Evolutionary conservation across 306 rosid species (phyloP), one percentile per base, ranked within the genome.

Genomic region (Castanea crenata): DNA sequence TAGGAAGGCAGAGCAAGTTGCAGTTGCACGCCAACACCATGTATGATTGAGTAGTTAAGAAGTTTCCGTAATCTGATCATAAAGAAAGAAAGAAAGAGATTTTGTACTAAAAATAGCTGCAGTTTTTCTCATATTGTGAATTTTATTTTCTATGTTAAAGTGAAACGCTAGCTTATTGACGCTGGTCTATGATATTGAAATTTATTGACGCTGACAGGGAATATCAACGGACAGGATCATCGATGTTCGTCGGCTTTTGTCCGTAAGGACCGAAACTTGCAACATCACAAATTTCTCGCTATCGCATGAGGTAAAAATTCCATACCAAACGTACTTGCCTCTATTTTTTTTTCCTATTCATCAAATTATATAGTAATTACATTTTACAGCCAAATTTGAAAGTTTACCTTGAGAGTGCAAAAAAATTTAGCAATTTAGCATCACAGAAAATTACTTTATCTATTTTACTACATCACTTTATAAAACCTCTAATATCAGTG

Each of bases 201-300:
- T 41, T 41, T 2, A 41, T 41, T 41, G 46, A 41, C 11, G 8
- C 12, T 54, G 79, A 54, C 96, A 96, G 99, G 99, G 98, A 35
- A 96, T 96, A 84, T 96, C 99, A n/a, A 96, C 99, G 6, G 99
- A 96, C 84, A 93, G 85, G 65, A 93, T 93, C 6, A 91, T 96
- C 35, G 99, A 96, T 65, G 87, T 93, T 70, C 91, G 88, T 20
- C 89, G 97, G 12, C 89, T 96, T 21, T 65, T 96, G 68, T 84
- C 90, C 1, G 96, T 88, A 62, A 87, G 88, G n/a, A 88, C 80
- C 0, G 93, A 90, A 72, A 91, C 96, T 5, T 93, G 99, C 80
- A 82, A 81, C 80, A 61, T 96, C 83, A 93, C 99, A 2, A 93
- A 87, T 58, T 89, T 85, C 83, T 88, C 98, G 6, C 81, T 94